Conservation (phyloP, 768 basidiomycete species). For the Podaxis rugospora region DNA sequence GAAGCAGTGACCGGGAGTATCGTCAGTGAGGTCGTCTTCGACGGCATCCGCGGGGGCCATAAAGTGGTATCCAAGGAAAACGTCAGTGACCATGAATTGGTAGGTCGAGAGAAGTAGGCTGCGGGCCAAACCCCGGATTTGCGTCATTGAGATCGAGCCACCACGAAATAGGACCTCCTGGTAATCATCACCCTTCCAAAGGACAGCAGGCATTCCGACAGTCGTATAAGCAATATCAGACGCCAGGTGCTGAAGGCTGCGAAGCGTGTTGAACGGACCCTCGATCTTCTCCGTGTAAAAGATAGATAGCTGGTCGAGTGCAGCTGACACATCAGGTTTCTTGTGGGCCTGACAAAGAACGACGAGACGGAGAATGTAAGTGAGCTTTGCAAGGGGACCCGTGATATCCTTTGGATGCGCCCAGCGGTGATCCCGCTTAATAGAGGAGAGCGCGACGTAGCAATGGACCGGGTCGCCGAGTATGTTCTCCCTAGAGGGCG, state of each 20-base stretch:
- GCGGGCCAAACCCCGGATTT: background rate
- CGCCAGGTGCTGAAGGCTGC: slow-evolving; percentile 17
- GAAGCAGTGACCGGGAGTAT: slow-evolving; percentile 18
- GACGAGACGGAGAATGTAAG: slow-evolving; percentile 1
- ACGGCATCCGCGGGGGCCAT: background rate
- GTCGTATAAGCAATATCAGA: slow-evolving; percentile 12
- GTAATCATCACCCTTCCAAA: slow-evolving; percentile 17
- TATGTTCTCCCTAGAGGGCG: background rate
- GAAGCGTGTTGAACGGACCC: slow-evolving; percentile 16
- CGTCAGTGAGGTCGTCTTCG: slow-evolving; percentile 16
- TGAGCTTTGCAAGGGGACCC: background rate
- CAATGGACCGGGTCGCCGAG: background rate
- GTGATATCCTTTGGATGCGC: background rate
- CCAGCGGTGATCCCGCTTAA: background rate
- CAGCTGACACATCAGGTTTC: background rate
- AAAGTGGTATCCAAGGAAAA: background rate
- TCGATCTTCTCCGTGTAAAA: slow-evolving; percentile 15
- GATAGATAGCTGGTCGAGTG: background rate
- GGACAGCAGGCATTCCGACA: slow-evolving; percentile 13
- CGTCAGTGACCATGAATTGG: background rate
- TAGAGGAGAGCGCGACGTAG: background rate
- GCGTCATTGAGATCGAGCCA: background rate
- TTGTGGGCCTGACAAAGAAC: background rate
- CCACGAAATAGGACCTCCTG: slow-evolving; percentile 16
- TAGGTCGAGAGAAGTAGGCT: background rate